Conservation (phyloP, 2,329 filamentous ascomycete genomes). For the Penicillium sp. region DNA sequence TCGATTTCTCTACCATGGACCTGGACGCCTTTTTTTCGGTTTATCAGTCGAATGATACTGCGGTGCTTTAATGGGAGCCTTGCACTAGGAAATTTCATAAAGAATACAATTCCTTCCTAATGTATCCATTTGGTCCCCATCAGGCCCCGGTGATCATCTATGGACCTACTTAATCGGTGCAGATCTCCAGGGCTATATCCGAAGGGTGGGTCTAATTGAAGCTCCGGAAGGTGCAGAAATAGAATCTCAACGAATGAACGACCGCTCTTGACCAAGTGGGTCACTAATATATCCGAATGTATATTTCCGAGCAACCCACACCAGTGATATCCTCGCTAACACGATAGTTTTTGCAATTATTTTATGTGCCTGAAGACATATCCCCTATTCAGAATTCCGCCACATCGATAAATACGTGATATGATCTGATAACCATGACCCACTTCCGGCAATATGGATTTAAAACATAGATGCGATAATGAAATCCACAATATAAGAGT, state of each 20-base stretch:
- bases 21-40: constrained; percentile 39
- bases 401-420: background rate
- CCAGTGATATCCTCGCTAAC: background rate
- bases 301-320: background rate
- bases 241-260: background rate
- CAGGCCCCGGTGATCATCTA: background rate
- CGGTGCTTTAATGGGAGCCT: background rate
- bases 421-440: background rate
- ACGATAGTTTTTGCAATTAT: background rate
- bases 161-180: background rate
- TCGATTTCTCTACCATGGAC: constrained; percentile 43
- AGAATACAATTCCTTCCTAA: background rate
- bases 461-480: constrained; percentile 8
- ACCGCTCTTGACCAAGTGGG: background rate
- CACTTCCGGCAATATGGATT: constrained; percentile 20
- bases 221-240: background rate
- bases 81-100: background rate
- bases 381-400: background rate
- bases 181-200: background rate
- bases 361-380: background rate
- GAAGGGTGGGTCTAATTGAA: background rate
- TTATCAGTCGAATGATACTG: constrained; percentile 24
- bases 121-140: background rate
- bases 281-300: background rate
- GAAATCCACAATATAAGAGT: constrained; percentile 13